Evolutionary conservation across 2,329 filamentous ascomycete species (phyloP), one percentile per base, ranked within the genome.

Genomic region (Pleoardoris graminearum): DNA sequence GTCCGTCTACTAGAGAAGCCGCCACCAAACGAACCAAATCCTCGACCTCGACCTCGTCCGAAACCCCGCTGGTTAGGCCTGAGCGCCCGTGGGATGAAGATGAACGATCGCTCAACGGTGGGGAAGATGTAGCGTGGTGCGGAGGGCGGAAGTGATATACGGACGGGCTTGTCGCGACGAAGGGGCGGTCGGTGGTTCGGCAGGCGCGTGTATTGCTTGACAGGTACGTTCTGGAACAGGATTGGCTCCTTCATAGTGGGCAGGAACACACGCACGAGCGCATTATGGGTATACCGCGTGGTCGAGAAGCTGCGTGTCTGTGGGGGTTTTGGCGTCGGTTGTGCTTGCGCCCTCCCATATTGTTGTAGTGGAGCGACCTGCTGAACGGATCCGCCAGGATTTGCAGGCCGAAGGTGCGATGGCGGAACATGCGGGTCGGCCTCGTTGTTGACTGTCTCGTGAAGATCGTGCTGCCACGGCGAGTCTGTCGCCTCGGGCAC

Each of bases 31-130:
- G 89, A 82, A 14, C 85, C 85, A 52, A 90, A 88, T 32, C 90
- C 86, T 67, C 90, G 88, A 54, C 88, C 89, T 50, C 89, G 82
- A 47, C 82, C 82, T 50, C 84, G 80, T 37, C 80, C 80, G 60
- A 87, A 84, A 25, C 86, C 84, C 77, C 96, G 90, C 71, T 96
- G 91, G 70, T 96, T 97, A 12, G 94, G 94, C 61, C 94, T 85
- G 77, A 97, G 83, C 10, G 93, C 93, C 61, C 94, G 84, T 11
- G 94, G 94, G 55, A 99, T 99, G 76, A 99, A 99, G 65, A 97
- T 96, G 73, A 99, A 99, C 0, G 94, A 97, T 59, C 94, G 82
- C 65, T 97, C 92, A 41, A 84, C 81, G 2, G 91, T 89, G 5
- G 94, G 94, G 75, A 94, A 96, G 55, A 97, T 92, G 73, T 97